Evolutionary conservation across 306 rosid species (phyloP).

Genomic region (Vicia faba): DNA sequence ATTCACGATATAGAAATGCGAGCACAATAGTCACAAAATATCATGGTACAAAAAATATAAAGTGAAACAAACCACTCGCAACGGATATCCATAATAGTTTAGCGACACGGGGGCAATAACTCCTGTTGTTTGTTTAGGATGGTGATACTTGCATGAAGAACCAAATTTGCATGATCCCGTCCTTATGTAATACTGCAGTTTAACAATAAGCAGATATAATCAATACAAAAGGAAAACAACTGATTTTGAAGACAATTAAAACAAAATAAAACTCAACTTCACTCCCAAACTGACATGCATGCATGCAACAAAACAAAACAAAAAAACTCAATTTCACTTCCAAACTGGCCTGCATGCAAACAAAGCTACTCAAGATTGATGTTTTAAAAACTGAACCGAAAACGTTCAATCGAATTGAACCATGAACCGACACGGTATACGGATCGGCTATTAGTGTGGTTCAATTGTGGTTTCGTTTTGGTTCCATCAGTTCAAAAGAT

Average conservation of each 20-base stretch:
- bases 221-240: slow-evolving; percentile 35
- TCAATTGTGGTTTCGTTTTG: background rate
- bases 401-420: background rate
- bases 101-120: slow-evolving; percentile 50
- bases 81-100: slow-evolving; percentile 68
- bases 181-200: slow-evolving; percentile 81
- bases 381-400: background rate
- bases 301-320: slow-evolving; percentile 22
- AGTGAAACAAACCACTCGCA: slow-evolving; percentile 59
- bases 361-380: slow-evolving; percentile 3
- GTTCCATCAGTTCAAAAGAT: background rate
- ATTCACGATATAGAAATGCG: slow-evolving; percentile 23
- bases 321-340: slow-evolving; percentile 40
- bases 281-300: slow-evolving; percentile 34
- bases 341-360: background rate
- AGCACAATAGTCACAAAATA: slow-evolving; percentile 30
- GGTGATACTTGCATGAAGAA: slow-evolving; percentile 87
- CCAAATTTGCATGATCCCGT: slow-evolving; percentile 86
- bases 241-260: slow-evolving; percentile 30
- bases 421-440: background rate
- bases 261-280: slow-evolving; percentile 37
- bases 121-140: slow-evolving; percentile 78
- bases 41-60: slow-evolving; percentile 31
- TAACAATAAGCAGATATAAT: slow-evolving; percentile 26
- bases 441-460: background rate